A percentile compares a stretch with the other conserved stretches of the same genome.
These are phyloP conservation scores for Borovskyia barvae DNA, from an alignment of 208 protist species.

Conservation along the genomic window DNA sequence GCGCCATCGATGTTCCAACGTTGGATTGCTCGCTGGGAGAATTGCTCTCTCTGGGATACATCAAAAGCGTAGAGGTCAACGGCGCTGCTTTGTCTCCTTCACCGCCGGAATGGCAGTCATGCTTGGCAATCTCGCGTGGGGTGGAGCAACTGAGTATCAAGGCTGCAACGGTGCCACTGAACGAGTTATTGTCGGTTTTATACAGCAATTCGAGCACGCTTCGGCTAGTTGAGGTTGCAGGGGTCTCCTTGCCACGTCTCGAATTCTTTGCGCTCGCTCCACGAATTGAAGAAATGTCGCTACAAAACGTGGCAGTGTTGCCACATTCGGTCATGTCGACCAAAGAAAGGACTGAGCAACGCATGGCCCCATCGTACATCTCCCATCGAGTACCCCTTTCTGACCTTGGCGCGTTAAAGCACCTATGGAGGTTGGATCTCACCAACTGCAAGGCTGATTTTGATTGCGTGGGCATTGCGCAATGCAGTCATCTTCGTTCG, in stretches of 20 bases:
- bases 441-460: slow-evolving; percentile 8
- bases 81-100: slow-evolving; percentile 10
- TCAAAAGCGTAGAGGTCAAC: slow-evolving; percentile 20
- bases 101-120: slow-evolving; percentile 6
- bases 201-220: slow-evolving; percentile 17
- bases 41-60: slow-evolving; percentile 15
- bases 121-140: slow-evolving; percentile 1
- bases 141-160: slow-evolving; percentile 20
- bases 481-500: slow-evolving; percentile 13
- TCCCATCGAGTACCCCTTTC: slow-evolving; percentile 11
- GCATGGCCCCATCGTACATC: background rate
- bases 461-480: slow-evolving; percentile 14
- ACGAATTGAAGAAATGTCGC: slow-evolving; percentile 15
- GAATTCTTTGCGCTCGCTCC: slow-evolving; percentile 24
- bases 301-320: slow-evolving; percentile 17
- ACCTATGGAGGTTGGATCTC: slow-evolving; percentile 16
- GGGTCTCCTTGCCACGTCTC: slow-evolving; percentile 14
- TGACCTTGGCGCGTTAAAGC: slow-evolving; percentile 5
- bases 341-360: background rate
- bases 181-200: slow-evolving; percentile 26
- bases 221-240: slow-evolving; percentile 12
- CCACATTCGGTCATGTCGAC: slow-evolving; percentile 12
- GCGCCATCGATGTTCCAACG: background rate
- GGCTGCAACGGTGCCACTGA: slow-evolving; percentile 7
- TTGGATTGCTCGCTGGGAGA: slow-evolving; percentile 25